Evolutionary conservation across 1,284 basidiomycete genomes (phyloP).

Genomic region (Cutaneotrichosporon spelunceum): DNA sequence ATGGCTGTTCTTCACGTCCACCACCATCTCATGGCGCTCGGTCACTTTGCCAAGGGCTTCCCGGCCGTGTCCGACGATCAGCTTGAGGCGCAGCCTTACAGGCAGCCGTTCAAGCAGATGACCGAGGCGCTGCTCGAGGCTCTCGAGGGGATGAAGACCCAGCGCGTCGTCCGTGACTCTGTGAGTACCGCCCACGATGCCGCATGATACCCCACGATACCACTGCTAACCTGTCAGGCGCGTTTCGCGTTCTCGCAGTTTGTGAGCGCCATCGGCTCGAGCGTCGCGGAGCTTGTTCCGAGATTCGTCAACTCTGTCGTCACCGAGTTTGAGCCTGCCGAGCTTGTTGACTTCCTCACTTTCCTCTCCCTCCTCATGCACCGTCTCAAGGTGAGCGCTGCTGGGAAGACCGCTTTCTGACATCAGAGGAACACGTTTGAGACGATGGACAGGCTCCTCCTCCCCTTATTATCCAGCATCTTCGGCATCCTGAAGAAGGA

Average conservation of each 20-base stretch:
- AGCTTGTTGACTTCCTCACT: constrained; percentile 91
- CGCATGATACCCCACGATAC: constrained; percentile 63
- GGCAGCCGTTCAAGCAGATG: constrained; percentile 79
- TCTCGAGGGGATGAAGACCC: constrained; percentile 80
- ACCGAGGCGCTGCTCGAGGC: constrained; percentile 87
- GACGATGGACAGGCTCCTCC: constrained; percentile 86
- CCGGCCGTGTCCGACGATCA: constrained; percentile 74
- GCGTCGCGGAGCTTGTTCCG: constrained; percentile 53
- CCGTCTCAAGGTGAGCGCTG: constrained; percentile 71
- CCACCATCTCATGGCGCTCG: constrained; percentile 91
- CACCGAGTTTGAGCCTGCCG: constrained; percentile 83
- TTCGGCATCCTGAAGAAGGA: constrained; percentile 76
- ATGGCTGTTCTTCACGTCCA: constrained; percentile 83
- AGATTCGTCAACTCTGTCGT: constrained; percentile 80
- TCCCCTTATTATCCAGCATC: constrained; percentile 80
- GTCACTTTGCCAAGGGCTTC: constrained; percentile 95
- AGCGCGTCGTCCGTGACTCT: constrained; percentile 87
- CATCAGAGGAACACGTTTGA: constrained; percentile 50
- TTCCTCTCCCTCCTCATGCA: constrained; percentile 90
- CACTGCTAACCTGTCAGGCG: constrained; percentile 56
- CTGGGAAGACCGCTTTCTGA: constrained; percentile 14
- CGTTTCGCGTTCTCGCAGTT: constrained; percentile 92
- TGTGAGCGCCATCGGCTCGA: constrained; percentile 80
- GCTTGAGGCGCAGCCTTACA: constrained; percentile 67
- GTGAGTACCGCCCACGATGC: constrained; percentile 53